These are phyloP conservation scores for Stereum hirsutum DNA, from an alignment of 1,284 basidiomycete species.

Conservation along the genomic window DNA sequence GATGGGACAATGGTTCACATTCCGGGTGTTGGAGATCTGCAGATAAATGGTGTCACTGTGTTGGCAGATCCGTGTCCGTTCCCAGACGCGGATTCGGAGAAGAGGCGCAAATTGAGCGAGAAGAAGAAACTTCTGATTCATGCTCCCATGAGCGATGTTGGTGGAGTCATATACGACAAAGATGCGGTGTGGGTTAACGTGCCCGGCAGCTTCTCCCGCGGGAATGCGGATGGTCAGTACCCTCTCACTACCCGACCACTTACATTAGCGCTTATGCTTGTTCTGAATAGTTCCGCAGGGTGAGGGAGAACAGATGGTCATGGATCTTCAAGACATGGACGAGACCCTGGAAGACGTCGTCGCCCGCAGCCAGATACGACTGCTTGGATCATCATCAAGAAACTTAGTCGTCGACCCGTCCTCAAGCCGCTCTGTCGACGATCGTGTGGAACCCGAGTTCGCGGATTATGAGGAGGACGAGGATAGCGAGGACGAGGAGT, in stretches of 20 bases:
- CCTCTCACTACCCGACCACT: conserved; percentile 3
- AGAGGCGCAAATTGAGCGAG: conserved; percentile 87
- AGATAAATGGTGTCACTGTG: conserved; percentile 65
- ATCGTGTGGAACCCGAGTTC: conserved; percentile 18
- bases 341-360: conserved; percentile 83
- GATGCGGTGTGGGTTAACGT: conserved; percentile 99
- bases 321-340: conserved; percentile 86
- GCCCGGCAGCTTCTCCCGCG: conserved; percentile 84
- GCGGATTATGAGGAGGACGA: conserved; percentile 21
- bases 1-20: conserved; percentile 85
- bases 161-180: conserved; percentile 96
- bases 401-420: conserved; percentile 25
- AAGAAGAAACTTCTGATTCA: conserved; percentile 91
- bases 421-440: conserved; percentile 11
- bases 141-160: conserved; percentile 98
- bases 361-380: conserved; percentile 72
- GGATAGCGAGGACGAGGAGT: conserved; percentile 13
- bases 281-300: conserved; percentile 52
- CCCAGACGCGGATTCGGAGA: conserved; percentile 89
- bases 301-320: conserved; percentile 97
- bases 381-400: conserved; percentile 72
- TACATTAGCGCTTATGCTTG: conserved; percentile 8
- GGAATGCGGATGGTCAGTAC: conserved; percentile 45
- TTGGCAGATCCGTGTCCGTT: conserved; percentile 93
- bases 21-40: conserved; percentile 88